Base-by-base conservation (phyloP, 495 filamentous ascomycete genomes). In the Usnea hakonensis region DNA sequence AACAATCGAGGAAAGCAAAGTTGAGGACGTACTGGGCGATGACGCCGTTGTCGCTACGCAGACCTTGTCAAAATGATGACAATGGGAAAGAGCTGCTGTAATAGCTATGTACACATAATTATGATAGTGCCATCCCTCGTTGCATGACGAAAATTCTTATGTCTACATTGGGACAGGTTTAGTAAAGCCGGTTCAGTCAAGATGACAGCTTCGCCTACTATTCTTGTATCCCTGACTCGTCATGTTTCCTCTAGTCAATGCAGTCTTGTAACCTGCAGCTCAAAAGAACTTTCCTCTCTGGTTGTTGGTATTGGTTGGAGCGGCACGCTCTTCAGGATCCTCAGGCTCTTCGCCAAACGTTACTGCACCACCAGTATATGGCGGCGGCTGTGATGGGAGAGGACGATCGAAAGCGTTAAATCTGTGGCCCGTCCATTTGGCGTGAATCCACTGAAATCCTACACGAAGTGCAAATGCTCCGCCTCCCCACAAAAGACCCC, bases 321-420 rank as follows among this genome's bases (percentile, higher is more conserved):
- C 8, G 32, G 23, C 48, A n/a, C 32, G 36, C 36, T 63, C 68
- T 32, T 52, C 41, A 41, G 55, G 52, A 5, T 52, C 62, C 17
- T 64, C 62, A 11, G 55, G 43, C 13, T 58, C 62, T 17, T 64
- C 65, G 7, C 58, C 62, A 19, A 23, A 35, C 38, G 40, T 33
- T 35, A 48, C 48, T 33, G 43, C 58, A 57, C 50, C 36, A 7
- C 50, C 41, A 4, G 43, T 55, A 37, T 59, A 41, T 19, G 55
- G 55, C 17, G 38, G 5, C 35, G 62, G 60, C 46, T 23, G 50
- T 23, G 56, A 43, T 52, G 58, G 58, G 11, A 48, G 41, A 68
- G 85, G 85, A 9, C 76, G 73, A 70, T 90, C 88, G 3, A 90
- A 76, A 19, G 79, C 86, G 67, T 83, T 76, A 65, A 90, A 90